A percentile compares a stretch with the other conserved stretches of the same genome.
Evolutionary conservation across 352 stramenopile species (phyloP).

Genomic region (Halophytophthora batemanensis): DNA sequence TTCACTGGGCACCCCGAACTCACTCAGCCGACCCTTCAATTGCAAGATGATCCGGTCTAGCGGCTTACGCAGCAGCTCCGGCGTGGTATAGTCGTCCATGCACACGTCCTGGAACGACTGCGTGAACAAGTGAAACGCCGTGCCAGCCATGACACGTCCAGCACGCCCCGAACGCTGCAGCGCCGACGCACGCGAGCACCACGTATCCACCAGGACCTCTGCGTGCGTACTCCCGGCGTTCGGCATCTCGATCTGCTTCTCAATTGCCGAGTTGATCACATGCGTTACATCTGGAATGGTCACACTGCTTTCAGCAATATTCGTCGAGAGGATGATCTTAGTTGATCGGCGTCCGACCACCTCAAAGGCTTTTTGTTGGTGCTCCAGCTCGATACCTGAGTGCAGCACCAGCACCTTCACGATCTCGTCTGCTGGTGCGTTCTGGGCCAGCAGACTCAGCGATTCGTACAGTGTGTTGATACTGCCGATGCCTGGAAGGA

Average conservation of each 20-base stretch:
- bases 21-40: conserved; percentile 64
- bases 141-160: conserved; percentile 91
- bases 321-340: conserved; percentile 96
- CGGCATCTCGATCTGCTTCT: conserved; percentile 85
- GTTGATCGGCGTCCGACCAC: conserved; percentile 40
- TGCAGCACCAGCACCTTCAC: conserved; percentile 63
- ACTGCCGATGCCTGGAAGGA: conserved; percentile 93
- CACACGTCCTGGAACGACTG: conserved; percentile 58
- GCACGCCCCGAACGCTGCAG: conserved; percentile 86
- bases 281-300: conserved; percentile 94
- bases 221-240: conserved; percentile 60
- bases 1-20: conserved; percentile 68
- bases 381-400: conserved; percentile 68
- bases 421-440: conserved; percentile 13
- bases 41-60: conserved; percentile 79
- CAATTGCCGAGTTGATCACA: conserved; percentile 83
- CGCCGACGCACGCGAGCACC: conserved; percentile 93
- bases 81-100: conserved; percentile 80
- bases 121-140: conserved; percentile 88
- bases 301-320: conserved; percentile 96
- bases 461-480: conserved; percentile 89
- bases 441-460: conserved; percentile 37
- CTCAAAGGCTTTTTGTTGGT: conserved; percentile 71
- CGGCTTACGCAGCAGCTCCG: conserved; percentile 78
- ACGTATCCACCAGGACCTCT: conserved; percentile 80